Base-by-base conservation (phyloP, 352 stramenopile genomes). In the Hyphochytrium catenoides region DNA sequence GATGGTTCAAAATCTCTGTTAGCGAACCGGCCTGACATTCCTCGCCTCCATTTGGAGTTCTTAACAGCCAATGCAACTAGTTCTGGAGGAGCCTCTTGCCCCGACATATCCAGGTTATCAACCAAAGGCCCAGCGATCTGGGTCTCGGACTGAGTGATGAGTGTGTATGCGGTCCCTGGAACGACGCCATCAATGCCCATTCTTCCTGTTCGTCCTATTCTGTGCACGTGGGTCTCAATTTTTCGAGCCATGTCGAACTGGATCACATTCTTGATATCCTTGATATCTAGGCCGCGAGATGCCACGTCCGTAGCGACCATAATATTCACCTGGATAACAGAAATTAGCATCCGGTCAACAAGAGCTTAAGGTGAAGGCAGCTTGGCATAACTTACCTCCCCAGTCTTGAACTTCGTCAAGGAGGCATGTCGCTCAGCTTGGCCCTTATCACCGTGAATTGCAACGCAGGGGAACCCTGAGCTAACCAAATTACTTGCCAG, bases 201-300 rank as follows among this genome's bases (percentile, higher is more conserved):
- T 4, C 74, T 62, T 8, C 74, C 74, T 0, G 74, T 90, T 14
- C 74, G 63, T 2, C 74, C 74, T 17, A 87, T 83, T 1, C 74
- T 68, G 45, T 90, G 74, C 20, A 86, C 67, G 43, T 90, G 74
- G 1, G 66, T 84, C 34, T 90, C 74, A 27, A 90, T 90, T 21
- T 62, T 85, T 46, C 85, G 86, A 15, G 74, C 74, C n/a, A 81
- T 58, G 37, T 90, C 74, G 36, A 74, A 90, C 39, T 86, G 85
- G 31, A 90, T 57, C 1, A 90, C 74, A 3, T 59, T 88, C 40
- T 78, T 84, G 19, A 90, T 54, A 23, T 87, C 60, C 42, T 88
- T 86, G 18, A 89, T 67, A 31, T 89, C 74, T 7, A 89, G 48
- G 4, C 74, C 74, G 26, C 74, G 65, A 1, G 74, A 59, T 4